These are phyloP conservation scores for Xerocomus tenax DNA, from an alignment of 1,284 basidiomycete genomes.

Conservation along the genomic window DNA sequence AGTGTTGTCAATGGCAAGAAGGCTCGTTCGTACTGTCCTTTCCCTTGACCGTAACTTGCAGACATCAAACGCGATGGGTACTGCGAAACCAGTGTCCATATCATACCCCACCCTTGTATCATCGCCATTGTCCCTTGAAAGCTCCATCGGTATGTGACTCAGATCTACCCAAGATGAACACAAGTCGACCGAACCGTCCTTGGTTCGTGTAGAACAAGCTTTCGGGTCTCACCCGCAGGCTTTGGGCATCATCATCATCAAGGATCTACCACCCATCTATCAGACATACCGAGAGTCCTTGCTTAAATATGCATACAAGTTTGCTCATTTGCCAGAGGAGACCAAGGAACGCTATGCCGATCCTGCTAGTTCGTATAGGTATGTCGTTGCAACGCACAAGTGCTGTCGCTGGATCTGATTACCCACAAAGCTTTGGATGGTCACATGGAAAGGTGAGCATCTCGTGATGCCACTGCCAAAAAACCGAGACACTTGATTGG, in stretches of 20 bases:
- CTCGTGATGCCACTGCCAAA: background rate
- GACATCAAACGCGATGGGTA: constrained; percentile 34
- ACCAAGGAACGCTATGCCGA: constrained; percentile 66
- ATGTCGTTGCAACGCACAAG: constrained; percentile 11
- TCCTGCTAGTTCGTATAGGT: constrained; percentile 63
- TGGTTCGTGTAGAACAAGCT: constrained; percentile 48
- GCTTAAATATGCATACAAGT: constrained; percentile 63
- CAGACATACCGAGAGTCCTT: constrained; percentile 55
- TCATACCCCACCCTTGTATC: constrained; percentile 58
- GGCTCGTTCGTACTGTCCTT: constrained; percentile 1
- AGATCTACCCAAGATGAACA: background rate
- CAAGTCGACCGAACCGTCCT: background rate
- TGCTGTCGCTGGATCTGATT: constrained; percentile 2
- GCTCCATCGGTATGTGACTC: constrained; percentile 50
- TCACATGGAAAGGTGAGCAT: constrained; percentile 73
- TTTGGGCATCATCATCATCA: constrained; percentile 73
- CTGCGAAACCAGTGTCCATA: constrained; percentile 59
- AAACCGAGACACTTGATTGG: background rate
- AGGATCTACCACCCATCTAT: constrained; percentile 69
- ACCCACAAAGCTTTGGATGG: constrained; percentile 74
- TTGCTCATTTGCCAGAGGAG: constrained; percentile 60
- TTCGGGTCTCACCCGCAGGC: constrained; percentile 72
- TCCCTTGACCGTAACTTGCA: constrained; percentile 13
- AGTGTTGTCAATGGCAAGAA: constrained; percentile 9
- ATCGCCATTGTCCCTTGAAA: constrained; percentile 49